Evolutionary conservation across 148 eudicot genomes (phyloP).

Genomic region (Vaccinium darrowii): DNA sequence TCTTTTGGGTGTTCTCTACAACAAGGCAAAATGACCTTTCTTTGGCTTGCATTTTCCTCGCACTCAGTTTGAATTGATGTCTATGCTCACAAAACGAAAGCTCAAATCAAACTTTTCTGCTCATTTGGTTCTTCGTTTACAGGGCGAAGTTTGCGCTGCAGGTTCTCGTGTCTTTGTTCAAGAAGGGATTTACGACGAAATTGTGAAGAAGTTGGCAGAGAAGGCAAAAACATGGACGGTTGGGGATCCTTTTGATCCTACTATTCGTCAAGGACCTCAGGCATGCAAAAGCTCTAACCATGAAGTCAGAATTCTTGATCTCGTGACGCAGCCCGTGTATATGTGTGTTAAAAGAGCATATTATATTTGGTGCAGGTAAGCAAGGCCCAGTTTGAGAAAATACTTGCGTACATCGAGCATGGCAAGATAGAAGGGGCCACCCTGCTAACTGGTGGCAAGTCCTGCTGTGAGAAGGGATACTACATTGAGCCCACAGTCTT

Average conservation of each 20-base stretch:
- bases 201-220: conserved; percentile 50
- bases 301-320: no score
- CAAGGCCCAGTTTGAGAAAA: conserved; percentile 57
- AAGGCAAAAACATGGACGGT: conserved; percentile 66
- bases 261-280: conserved; percentile 81
- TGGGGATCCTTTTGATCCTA: conserved; percentile 82
- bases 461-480: conserved; percentile 54
- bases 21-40: conserved; percentile 42
- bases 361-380: conserved; percentile 43
- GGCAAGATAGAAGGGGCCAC: conserved; percentile 94
- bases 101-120: background rate
- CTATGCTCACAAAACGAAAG: background rate
- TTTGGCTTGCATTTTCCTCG: background rate
- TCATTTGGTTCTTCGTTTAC: background rate
- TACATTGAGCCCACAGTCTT: conserved; percentile 79
- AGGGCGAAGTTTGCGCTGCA: conserved; percentile 87
- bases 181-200: conserved; percentile 75
- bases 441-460: conserved; percentile 71
- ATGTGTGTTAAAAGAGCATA: background rate
- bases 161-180: conserved; percentile 78
- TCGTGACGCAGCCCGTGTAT: conserved; percentile 32
- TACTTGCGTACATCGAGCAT: conserved; percentile 61
- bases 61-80: background rate
- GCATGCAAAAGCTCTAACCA: conserved; percentile 22
- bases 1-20: conserved; percentile 45